phyloP scores from a whole-genome alignment of 163 green algal genomes.

The Scenedesmus sp. region DNA sequence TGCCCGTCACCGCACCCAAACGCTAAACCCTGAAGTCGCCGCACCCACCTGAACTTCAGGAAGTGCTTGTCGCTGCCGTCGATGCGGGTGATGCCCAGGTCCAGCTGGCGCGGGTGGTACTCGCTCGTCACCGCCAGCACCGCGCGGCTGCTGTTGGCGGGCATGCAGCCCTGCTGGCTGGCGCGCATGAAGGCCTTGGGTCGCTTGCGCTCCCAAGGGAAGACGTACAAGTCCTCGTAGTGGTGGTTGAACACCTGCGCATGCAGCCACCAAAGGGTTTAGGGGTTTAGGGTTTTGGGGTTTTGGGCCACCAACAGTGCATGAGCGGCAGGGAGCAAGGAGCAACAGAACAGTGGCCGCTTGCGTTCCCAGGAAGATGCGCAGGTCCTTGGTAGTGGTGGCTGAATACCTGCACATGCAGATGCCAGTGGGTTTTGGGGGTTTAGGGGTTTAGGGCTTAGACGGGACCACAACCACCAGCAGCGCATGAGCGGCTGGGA shows the following conservation, averaged over 20 bases:
- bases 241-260: slow-evolving; percentile 56
- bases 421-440: too few relatives aligned
- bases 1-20: neutral
- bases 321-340: too few relatives aligned
- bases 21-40: neutral
- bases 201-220: slow-evolving; percentile 69
- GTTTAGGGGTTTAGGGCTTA: too few relatives aligned
- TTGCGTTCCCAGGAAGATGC: neutral
- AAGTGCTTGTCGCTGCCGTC: slow-evolving; percentile 51
- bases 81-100: slow-evolving; percentile 55
- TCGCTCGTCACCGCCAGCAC: slow-evolving; percentile 59
- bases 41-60: slow-evolving; percentile 47
- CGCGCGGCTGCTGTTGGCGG: slow-evolving; percentile 61
- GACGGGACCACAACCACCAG: too few relatives aligned
- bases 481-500: too few relatives aligned
- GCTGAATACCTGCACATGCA: neutral
- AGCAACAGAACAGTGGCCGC: too few relatives aligned
- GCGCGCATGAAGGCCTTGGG: slow-evolving; percentile 71
- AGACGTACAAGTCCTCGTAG: slow-evolving; percentile 60
- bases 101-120: slow-evolving; percentile 60
- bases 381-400: neutral
- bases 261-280: too few relatives aligned
- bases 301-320: too few relatives aligned
- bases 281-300: too few relatives aligned
- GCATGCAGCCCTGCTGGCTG: slow-evolving; percentile 65